Evolutionary conservation across 1,284 basidiomycete genomes (phyloP).

Genomic region (Malassezia globosa): DNA sequence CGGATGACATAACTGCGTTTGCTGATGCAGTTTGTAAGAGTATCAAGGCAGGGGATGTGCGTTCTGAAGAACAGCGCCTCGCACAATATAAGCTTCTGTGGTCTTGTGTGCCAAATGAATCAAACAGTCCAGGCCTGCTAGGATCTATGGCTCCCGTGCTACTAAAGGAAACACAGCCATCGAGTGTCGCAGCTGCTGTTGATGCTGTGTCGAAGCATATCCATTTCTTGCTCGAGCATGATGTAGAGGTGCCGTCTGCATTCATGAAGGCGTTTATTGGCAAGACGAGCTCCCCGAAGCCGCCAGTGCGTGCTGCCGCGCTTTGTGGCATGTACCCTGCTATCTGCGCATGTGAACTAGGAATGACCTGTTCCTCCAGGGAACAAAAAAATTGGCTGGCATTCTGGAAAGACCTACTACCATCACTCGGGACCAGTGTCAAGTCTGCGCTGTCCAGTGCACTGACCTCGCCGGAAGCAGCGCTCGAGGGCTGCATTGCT

Average conservation of each 20-base stretch:
- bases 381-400: background rate
- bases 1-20: conserved; percentile 17
- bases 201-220: conserved; percentile 20
- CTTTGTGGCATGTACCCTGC: background rate
- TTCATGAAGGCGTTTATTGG: conserved; percentile 20
- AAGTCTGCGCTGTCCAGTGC: conserved; percentile 12
- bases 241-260: conserved; percentile 10
- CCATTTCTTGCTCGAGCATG: conserved; percentile 1
- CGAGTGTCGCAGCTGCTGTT: conserved; percentile 26
- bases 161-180: conserved; percentile 34
- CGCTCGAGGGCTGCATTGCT: conserved; percentile 39
- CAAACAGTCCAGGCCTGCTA: conserved; percentile 18
- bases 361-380: background rate
- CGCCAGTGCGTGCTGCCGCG: conserved; percentile 33
- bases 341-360: background rate
- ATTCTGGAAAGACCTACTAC: background rate
- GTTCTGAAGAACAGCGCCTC: conserved; percentile 12
- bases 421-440: background rate
- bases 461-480: conserved; percentile 31
- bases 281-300: conserved; percentile 19
- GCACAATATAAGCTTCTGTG: conserved; percentile 2
- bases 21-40: conserved; percentile 16
- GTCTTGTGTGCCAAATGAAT: background rate
- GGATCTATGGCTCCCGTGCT: conserved; percentile 29
- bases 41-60: conserved; percentile 6